Evolutionary conservation across 1,139 yeast species (phyloP).

Genomic region (Taiozyma sp.): DNA sequence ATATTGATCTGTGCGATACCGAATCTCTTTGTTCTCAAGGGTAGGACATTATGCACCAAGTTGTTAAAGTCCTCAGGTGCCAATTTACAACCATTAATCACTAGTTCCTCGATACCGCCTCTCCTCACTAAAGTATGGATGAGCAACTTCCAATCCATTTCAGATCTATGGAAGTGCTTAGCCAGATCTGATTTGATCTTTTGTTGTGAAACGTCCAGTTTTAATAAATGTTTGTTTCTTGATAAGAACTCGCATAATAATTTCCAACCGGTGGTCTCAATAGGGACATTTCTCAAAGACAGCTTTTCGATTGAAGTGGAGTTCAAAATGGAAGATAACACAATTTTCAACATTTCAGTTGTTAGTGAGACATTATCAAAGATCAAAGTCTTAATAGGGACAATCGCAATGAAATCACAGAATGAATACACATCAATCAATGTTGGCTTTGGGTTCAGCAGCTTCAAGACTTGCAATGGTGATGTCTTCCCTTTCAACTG

Average conservation of each 20-base stretch:
- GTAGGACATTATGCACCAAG: slow-evolving; percentile 50
- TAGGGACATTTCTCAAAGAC: slow-evolving; percentile 73
- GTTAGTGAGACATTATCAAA: slow-evolving; percentile 82
- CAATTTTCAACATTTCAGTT: slow-evolving; percentile 72
- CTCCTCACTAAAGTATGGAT: slow-evolving; percentile 51
- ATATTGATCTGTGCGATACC: slow-evolving; percentile 77
- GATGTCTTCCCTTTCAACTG: slow-evolving; percentile 74
- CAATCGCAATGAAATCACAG: slow-evolving; percentile 80
- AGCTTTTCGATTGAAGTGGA: slow-evolving; percentile 63
- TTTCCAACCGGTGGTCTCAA: slow-evolving; percentile 71
- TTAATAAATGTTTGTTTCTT: slow-evolving; percentile 51
- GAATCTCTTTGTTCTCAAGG: slow-evolving; percentile 55
- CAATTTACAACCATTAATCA: slow-evolving; percentile 71
- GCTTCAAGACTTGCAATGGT: slow-evolving; percentile 72
- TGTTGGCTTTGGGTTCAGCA: slow-evolving; percentile 89
- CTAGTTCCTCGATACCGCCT: slow-evolving; percentile 79
- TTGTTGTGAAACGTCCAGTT: slow-evolving; percentile 80
- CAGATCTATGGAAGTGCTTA: slow-evolving; percentile 47
- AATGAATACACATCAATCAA: slow-evolving; percentile 84
- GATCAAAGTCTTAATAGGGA: slow-evolving; percentile 72
- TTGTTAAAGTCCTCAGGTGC: slow-evolving; percentile 45
- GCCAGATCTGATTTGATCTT: slow-evolving; percentile 54
- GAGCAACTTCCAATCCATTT: slow-evolving; percentile 75
- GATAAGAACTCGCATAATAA: slow-evolving; percentile 68
- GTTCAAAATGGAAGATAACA: slow-evolving; percentile 57